Evolutionary conservation across 169 alveolate species (phyloP).

Genomic region (Plasmodium ovale): DNA sequence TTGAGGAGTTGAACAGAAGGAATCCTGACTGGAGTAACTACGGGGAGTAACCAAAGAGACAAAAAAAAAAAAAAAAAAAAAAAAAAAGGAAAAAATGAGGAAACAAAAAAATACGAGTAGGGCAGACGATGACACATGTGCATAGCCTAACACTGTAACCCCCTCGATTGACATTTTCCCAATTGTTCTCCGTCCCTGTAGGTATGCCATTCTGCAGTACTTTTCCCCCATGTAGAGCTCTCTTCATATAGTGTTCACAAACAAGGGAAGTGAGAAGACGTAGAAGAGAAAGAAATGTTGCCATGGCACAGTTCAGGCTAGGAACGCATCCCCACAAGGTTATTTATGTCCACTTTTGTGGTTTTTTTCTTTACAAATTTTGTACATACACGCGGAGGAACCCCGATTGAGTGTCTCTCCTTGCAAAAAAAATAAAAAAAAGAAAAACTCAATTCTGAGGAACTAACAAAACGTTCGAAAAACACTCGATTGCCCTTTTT

Average conservation of each 20-base stretch:
- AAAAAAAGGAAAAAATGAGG: no score
- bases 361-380: no score
- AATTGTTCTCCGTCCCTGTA: not conserved
- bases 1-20: conserved; percentile 41
- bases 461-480: conserved; percentile 76
- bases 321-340: no score
- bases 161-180: no score
- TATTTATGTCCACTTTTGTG: no score
- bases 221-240: not conserved
- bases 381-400: no score
- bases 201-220: conserved; percentile 67
- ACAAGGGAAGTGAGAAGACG: not conserved
- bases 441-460: conserved; percentile 16
- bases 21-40: conserved; percentile 64
- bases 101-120: no score
- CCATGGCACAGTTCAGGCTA: no score
- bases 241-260: no score
- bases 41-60: conserved; percentile 52
- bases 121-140: no score
- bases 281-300: not conserved
- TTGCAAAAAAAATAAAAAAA: not conserved
- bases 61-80: conserved; percentile 25
- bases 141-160: no score
- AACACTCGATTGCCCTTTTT: conserved; percentile 81
- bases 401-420: no score